Evolutionary conservation across 2,329 filamentous ascomycete species (phyloP).

Genomic region (Aotearoamyces nothofagi): DNA sequence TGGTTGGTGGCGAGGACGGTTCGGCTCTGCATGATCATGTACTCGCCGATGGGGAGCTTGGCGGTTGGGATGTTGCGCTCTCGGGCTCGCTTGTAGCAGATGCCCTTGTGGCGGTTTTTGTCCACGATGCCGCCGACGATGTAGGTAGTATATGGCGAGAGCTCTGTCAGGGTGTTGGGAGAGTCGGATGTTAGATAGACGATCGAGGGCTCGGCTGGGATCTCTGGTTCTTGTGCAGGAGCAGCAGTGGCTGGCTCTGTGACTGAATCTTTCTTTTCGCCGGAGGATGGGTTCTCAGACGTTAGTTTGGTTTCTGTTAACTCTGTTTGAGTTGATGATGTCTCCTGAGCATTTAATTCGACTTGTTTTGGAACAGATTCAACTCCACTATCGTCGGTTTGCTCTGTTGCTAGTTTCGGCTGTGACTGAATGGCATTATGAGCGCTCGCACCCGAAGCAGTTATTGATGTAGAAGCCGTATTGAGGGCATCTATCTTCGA

Average conservation of each 20-base stretch:
- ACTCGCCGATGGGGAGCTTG: slow-evolving; percentile 88
- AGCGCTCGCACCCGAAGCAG: no score
- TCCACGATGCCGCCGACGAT: slow-evolving; percentile 91
- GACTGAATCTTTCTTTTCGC: no score
- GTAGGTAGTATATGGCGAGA: slow-evolving; percentile 82
- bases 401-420: no score
- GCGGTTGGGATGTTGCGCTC: slow-evolving; percentile 71
- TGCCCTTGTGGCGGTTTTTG: slow-evolving; percentile 87
- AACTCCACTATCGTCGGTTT: not conserved
- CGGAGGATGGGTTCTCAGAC: no score
- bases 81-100: slow-evolving; percentile 74
- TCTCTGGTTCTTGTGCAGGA: not conserved
- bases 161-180: slow-evolving; percentile 63
- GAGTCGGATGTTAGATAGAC: slow-evolving; percentile 90
- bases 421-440: no score
- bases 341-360: not conserved
- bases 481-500: no score
- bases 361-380: not conserved
- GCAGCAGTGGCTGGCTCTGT: not conserved
- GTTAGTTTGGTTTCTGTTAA: not conserved
- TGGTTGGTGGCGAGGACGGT: slow-evolving; percentile 88
- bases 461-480: no score
- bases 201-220: slow-evolving; percentile 29
- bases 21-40: slow-evolving; percentile 77
- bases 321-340: not conserved